Percentiles rank a stretch among this genome's conserved stretches.
phyloP scores from a whole-genome alignment of 2,329 filamentous ascomycete species.

The Hortaea werneckii region DNA sequence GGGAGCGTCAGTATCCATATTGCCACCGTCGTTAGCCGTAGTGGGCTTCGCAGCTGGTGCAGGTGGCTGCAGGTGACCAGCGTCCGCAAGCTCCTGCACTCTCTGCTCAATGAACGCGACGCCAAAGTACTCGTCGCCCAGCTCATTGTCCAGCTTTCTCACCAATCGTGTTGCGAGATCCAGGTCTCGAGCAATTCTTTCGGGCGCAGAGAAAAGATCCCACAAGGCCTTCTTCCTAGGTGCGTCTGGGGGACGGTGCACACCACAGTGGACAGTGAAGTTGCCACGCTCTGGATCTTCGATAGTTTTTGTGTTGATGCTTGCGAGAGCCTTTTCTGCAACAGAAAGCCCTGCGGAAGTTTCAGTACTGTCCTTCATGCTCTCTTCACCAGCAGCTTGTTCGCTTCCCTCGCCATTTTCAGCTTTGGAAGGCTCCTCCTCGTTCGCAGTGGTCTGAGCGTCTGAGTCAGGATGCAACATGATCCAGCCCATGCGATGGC shows the following conservation, averaged over 20 bases:
- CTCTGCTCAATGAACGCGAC: conserved; percentile 73
- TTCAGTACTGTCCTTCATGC: background rate
- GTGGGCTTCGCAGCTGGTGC: conserved; percentile 40
- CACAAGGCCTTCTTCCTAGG: conserved; percentile 91
- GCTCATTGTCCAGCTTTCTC: conserved; percentile 73
- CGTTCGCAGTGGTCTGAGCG: conserved; percentile 42
- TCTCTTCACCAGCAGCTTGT: conserved; percentile 9
- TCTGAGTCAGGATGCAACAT: conserved; percentile 79
- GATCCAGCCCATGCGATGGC: conserved; percentile 96
- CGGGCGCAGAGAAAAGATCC: conserved; percentile 91
- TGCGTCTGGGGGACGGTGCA: conserved; percentile 78
- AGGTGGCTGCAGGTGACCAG: conserved; percentile 65
- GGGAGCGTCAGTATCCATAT: conserved; percentile 44
- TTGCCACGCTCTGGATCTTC: conserved; percentile 89
- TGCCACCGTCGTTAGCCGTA: conserved; percentile 45
- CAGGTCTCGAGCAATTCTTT: conserved; percentile 85
- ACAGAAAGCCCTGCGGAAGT: conserved; percentile 9
- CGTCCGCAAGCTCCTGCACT: conserved; percentile 67
- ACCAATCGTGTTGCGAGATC: conserved; percentile 73
- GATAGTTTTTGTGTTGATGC: conserved; percentile 96
- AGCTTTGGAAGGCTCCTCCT: conserved; percentile 2
- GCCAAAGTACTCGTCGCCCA: conserved; percentile 67
- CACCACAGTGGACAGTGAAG: conserved; percentile 93
- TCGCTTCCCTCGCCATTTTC: conserved; percentile 12
- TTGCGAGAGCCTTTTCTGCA: conserved; percentile 70